These are phyloP conservation scores for Lipomyces yamanashiensis DNA, from an alignment of 805 yeast species.

Conservation along the genomic window DNA sequence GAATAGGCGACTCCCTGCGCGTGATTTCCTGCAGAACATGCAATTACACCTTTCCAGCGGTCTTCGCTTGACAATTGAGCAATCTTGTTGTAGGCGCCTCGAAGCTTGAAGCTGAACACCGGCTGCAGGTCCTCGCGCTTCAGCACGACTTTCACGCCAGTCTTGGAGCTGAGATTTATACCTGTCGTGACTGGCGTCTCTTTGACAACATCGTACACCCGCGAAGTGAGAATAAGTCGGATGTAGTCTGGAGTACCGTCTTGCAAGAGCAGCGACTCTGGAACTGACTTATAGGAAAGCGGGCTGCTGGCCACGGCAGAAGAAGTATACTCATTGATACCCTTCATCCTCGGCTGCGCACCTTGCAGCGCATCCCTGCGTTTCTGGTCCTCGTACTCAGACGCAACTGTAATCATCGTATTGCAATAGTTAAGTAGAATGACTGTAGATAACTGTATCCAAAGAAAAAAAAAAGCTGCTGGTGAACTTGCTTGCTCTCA, in stretches of 20 bases:
- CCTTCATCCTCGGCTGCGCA: slow-evolving; percentile 16
- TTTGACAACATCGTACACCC: slow-evolving; percentile 92
- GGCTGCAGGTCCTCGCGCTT: slow-evolving; percentile 95
- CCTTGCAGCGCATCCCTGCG: slow-evolving; percentile 15
- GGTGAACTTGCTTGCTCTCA: not conserved
- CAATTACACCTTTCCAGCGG: slow-evolving; percentile 84
- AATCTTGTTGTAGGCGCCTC: slow-evolving; percentile 98
- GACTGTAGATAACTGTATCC: not conserved
- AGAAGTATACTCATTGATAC: slow-evolving; percentile 26
- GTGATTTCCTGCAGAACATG: slow-evolving; percentile 98
- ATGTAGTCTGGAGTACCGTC: slow-evolving; percentile 87
- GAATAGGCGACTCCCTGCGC: slow-evolving; percentile 99
- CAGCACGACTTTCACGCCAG: slow-evolving; percentile 74
- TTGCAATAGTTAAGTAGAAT: not conserved
- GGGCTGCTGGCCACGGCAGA: slow-evolving; percentile 7
- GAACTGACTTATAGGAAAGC: slow-evolving; percentile 22
- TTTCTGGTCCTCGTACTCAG: slow-evolving; percentile 1
- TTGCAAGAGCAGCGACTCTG: slow-evolving; percentile 33
- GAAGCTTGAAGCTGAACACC: slow-evolving; percentile 90
- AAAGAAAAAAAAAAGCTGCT: not conserved
- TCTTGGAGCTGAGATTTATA: slow-evolving; percentile 69
- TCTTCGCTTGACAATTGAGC: slow-evolving; percentile 70
- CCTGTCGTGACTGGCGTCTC: slow-evolving; percentile 87
- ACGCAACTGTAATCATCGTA: not conserved
- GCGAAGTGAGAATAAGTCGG: slow-evolving; percentile 83